Evolutionary conservation across 495 filamentous ascomycete species (phyloP), one percentile per base, ranked within the genome.

Genomic region (Haplographium delicatum): DNA sequence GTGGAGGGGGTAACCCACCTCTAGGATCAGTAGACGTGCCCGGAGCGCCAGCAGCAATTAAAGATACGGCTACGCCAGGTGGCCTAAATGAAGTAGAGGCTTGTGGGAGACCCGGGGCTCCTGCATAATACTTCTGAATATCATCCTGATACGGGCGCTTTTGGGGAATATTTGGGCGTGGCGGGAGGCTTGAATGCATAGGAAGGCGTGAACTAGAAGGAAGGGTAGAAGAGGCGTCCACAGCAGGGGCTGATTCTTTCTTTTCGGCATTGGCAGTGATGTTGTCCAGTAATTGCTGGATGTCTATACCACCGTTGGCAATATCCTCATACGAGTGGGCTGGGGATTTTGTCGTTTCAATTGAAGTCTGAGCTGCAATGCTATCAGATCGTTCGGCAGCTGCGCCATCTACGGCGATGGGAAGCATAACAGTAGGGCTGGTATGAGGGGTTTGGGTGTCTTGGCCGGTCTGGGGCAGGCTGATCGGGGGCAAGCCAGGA

Each of bases 1-100:
- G 82, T 7, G 81, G 79, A 38, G 81, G 81, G 46, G 80, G 80
- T 15, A 85, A 62, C 37, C 71, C 72, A 59, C 72, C 72, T 57
- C 66, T 60, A 44, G 72, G 65, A 39, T 78, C 78, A 53, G 74
- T 70, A 42, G 68, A 65, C 40, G 70, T 79, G 25, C 79, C 78
- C 15, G 81, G 6, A 73, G 57, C 44, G 76, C 64, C 22, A 63
- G 67, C n/a, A 22, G 33, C 40, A 38, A 62, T 37, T 6, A 59
- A 18, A 52, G 56, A 22, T 19, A 46, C 11, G 38, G 43, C 30
- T 31, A 66, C 53, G 28, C 61, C 63, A 51, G 61, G 57, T 37
- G 69, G 63, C 60, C 71, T 63, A 52, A 68, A 71, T 52, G 74
- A 70, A 62, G 66, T 71, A 67, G 66, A 68, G 60, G 54, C 48